Conservation (phyloP, 1,284 basidiomycete genomes). For the Boletus semigastroideus region DNA sequence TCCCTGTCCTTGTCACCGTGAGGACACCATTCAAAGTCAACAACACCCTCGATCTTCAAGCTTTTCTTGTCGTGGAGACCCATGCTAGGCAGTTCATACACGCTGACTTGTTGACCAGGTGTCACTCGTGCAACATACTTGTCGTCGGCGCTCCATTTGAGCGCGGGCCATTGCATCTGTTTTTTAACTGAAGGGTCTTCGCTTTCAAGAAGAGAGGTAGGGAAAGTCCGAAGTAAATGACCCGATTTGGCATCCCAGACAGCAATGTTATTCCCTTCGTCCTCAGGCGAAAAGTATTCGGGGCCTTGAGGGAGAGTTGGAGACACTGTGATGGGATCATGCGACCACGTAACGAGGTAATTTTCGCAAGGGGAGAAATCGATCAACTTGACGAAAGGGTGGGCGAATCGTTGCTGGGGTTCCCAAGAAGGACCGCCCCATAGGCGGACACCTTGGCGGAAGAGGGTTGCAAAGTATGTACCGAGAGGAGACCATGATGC, state of each 20-base stretch:
- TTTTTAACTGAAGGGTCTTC: slow-evolving; percentile 65
- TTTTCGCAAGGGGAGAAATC: slow-evolving; percentile 98
- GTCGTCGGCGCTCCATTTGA: slow-evolving; percentile 99
- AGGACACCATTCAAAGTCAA: slow-evolving; percentile 99
- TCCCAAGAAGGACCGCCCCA: slow-evolving; percentile 95
- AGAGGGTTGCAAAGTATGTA: slow-evolving; percentile 92
- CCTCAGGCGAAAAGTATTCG: slow-evolving; percentile 88
- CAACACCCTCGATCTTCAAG: slow-evolving; percentile 96
- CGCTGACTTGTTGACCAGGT: slow-evolving; percentile 90
- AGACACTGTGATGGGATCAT: slow-evolving; percentile 89
- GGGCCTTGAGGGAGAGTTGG: slow-evolving; percentile 81
- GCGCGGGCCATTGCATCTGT: slow-evolving; percentile 90
- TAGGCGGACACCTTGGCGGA: slow-evolving; percentile 92
- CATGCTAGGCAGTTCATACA: slow-evolving; percentile 96
- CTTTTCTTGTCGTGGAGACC: slow-evolving; percentile 95
- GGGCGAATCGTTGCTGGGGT: slow-evolving; percentile 87
- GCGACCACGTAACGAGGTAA: slow-evolving; percentile 98
- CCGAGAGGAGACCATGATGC: slow-evolving; percentile 97
- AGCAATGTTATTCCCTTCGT: slow-evolving; percentile 96
- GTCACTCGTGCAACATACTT: slow-evolving; percentile 87
- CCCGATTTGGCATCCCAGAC: slow-evolving; percentile 98
- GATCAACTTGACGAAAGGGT: slow-evolving; percentile 93
- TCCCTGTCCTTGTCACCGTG: slow-evolving; percentile 87
- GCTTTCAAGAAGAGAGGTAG: slow-evolving; percentile 57
- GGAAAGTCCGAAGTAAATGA: slow-evolving; percentile 91